Conservation (phyloP, 371 early-diverging fungal species). For the Apophysomyces sp. region DNA sequence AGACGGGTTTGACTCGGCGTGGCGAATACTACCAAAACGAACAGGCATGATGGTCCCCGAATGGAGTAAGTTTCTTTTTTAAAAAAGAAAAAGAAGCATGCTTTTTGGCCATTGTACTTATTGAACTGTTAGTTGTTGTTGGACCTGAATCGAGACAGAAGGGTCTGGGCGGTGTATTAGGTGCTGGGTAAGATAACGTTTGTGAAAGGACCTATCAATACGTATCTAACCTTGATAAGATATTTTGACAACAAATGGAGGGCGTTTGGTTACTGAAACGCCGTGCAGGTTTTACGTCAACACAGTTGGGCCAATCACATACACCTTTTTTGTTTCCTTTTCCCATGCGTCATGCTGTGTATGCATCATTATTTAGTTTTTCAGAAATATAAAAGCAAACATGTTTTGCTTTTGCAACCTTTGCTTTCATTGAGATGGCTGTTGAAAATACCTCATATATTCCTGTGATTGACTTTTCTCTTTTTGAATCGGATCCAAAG, state of each 20-base stretch:
- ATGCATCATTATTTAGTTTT: not conserved
- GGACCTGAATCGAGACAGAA: constrained; percentile 41
- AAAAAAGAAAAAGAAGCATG: not conserved
- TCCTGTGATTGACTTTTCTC: constrained; percentile 51
- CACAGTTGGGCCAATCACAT: no score
- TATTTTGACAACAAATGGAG: constrained; percentile 28
- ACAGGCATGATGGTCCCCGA: constrained; percentile 55
- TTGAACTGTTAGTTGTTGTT: constrained; percentile 23
- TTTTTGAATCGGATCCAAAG: constrained; percentile 36
- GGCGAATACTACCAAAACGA: constrained; percentile 48
- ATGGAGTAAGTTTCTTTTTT: constrained; percentile 47
- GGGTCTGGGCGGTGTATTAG: constrained; percentile 49
- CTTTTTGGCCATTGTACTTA: not conserved
- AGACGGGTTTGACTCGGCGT: constrained; percentile 37
- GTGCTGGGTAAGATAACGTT: constrained; percentile 39
- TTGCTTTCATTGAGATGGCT: not conserved
- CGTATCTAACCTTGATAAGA: not conserved
- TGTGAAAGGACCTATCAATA: not conserved
- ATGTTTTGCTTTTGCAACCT: not conserved
- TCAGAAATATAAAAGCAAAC: not conserved
- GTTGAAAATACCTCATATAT: constrained; percentile 20
- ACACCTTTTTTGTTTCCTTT: not conserved
- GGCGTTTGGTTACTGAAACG: constrained; percentile 18
- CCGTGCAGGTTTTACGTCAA: not conserved
- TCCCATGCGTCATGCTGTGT: not conserved